Conservation (phyloP, 2,329 filamentous ascomycete species). For the Aspergillus glaucus region DNA sequence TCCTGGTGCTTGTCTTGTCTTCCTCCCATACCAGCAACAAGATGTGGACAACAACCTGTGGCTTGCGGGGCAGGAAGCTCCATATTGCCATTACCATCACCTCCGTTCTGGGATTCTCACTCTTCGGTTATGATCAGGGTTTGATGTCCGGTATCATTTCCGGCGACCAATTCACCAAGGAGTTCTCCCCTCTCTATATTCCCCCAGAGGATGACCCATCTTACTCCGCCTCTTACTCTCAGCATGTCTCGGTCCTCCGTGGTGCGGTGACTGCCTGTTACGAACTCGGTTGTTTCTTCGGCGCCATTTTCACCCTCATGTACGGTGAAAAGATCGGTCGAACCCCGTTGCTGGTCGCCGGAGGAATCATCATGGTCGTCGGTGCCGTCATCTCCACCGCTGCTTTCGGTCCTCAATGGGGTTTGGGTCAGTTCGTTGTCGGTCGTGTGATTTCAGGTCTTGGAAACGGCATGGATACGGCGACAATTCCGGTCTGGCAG, state of each 20-base stretch:
- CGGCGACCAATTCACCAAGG: conserved; percentile 19
- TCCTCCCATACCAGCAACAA: conserved; percentile 7
- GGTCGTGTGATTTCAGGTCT: conserved; percentile 32
- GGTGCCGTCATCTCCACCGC: conserved; percentile 25
- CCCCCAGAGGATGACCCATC: conserved; percentile 24
- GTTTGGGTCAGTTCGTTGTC: conserved; percentile 37
- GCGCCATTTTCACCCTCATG: conserved; percentile 25
- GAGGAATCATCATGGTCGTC: conserved; percentile 43
- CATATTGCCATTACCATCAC: conserved; percentile 21
- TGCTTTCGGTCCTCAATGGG: conserved; percentile 18
- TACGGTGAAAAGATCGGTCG: conserved; percentile 28
- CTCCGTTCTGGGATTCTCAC: conserved; percentile 47
- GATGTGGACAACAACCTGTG: conserved; percentile 27
- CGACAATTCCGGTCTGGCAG: conserved; percentile 37
- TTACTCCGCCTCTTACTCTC: conserved; percentile 33
- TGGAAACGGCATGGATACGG: conserved; percentile 32
- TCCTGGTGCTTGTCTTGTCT: not conserved
- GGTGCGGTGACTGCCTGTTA: conserved; percentile 49
- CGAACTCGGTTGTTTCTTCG: conserved; percentile 42
- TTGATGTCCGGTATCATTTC: conserved; percentile 27
- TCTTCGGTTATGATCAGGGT: conserved; percentile 36
- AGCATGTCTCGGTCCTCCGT: conserved; percentile 39
- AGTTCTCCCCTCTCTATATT: conserved; percentile 17
- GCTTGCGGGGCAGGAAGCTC: conserved; percentile 20
- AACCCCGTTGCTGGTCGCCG: conserved; percentile 45